Conservation (phyloP, 345 rosid species). For the Linum trigynum region DNA sequence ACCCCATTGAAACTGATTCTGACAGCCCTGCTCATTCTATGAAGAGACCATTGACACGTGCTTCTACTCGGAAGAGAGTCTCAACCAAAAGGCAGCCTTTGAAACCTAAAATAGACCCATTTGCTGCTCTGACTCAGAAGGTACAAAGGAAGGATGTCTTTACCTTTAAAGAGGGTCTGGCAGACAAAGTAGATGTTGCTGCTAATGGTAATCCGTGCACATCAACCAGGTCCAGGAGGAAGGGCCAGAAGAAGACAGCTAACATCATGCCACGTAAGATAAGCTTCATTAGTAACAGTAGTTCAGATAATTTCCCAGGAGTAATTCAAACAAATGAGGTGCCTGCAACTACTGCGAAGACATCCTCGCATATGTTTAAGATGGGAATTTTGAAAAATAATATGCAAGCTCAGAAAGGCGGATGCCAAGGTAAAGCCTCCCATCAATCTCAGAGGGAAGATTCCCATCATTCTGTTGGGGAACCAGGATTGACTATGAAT, state of each 20-base stretch:
- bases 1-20: slow-evolving; percentile 73
- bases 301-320: slow-evolving; percentile 29
- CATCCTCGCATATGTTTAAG: slow-evolving; percentile 33
- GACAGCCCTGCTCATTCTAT: slow-evolving; percentile 42
- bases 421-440: slow-evolving; percentile 26
- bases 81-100: slow-evolving; percentile 23
- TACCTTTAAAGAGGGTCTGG: slow-evolving; percentile 43
- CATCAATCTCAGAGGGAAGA: slow-evolving; percentile 8
- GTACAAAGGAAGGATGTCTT: slow-evolving; percentile 31
- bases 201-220: slow-evolving; percentile 25
- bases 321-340: slow-evolving; percentile 28
- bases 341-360: slow-evolving; percentile 32
- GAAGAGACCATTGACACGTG: slow-evolving; percentile 53
- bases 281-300: slow-evolving; percentile 26
- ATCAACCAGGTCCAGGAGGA: slow-evolving; percentile 25
- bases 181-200: slow-evolving; percentile 24
- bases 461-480: slow-evolving; percentile 4
- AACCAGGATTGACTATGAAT: slow-evolving; percentile 20
- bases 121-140: slow-evolving; percentile 28
- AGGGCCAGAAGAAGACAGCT: slow-evolving; percentile 28
- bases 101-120: slow-evolving; percentile 25
- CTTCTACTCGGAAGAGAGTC: slow-evolving; percentile 41
- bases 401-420: slow-evolving; percentile 20
- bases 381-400: slow-evolving; percentile 22
- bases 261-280: slow-evolving; percentile 34